Evolutionary conservation across 148 eudicot species (phyloP).

Genomic region (Rhododendron ferrugineum): DNA sequence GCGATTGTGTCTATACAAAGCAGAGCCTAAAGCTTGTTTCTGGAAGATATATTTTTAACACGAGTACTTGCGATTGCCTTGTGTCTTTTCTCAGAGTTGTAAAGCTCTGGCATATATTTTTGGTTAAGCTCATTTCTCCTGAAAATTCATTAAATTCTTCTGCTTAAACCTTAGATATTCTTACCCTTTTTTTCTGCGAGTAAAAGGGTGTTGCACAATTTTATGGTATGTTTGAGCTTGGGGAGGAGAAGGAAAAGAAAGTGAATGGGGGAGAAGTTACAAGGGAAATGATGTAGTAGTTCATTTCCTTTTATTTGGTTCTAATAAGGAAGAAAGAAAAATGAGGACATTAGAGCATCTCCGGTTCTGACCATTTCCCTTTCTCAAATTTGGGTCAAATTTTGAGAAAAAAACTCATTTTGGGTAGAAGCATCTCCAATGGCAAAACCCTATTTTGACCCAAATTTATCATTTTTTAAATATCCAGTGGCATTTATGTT

Average conservation of each 20-base stretch:
- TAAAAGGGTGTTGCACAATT: background rate
- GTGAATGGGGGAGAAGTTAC: background rate
- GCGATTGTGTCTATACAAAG: slow-evolving; percentile 1
- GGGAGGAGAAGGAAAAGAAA: background rate
- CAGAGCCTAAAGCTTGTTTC: background rate
- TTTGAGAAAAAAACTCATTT: no score
- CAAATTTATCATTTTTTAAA: no score
- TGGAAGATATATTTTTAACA: background rate
- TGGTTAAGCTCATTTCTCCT: background rate
- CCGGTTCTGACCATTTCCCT: no score
- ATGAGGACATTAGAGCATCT: background rate
- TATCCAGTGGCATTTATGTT: no score
- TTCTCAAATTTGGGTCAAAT: no score
- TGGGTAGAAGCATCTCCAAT: no score
- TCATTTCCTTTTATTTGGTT: background rate
- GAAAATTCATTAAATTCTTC: background rate
- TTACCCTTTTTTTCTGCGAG: background rate
- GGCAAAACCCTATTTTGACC: no score
- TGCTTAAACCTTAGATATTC: background rate
- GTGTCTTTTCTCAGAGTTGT: background rate
- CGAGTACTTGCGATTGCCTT: background rate
- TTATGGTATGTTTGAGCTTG: background rate
- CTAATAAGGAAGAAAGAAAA: background rate
- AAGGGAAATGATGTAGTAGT: background rate
- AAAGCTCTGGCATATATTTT: background rate